phyloP scores from a whole-genome alignment of 345 rosid genomes.

The Melaleuca alternifolia region DNA sequence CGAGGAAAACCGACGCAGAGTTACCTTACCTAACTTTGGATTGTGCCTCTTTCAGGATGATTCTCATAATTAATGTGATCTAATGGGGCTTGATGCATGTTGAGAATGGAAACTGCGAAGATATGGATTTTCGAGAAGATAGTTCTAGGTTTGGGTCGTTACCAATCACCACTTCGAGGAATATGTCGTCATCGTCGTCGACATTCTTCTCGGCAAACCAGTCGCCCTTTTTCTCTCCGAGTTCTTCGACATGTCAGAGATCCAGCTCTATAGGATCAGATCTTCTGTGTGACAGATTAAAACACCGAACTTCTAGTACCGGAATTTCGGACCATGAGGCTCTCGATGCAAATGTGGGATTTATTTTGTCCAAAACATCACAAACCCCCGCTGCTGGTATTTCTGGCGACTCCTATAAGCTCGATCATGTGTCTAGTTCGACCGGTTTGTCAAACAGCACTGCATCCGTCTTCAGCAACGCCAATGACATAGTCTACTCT shows the following conservation, averaged over 20 bases:
- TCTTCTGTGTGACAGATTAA: conserved; percentile 47
- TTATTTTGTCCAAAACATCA: conserved; percentile 25
- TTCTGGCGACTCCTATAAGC: conserved; percentile 31
- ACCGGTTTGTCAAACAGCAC: conserved; percentile 35
- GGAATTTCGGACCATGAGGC: conserved; percentile 41
- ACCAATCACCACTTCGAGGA: conserved; percentile 45
- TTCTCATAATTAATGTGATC: not conserved
- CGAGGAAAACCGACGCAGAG: not conserved
- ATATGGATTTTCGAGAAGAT: conserved; percentile 65
- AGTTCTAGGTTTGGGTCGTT: conserved; percentile 50
- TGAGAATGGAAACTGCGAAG: conserved; percentile 9
- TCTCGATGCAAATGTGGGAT: conserved; percentile 18
- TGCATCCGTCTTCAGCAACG: conserved; percentile 23
- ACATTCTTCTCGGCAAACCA: conserved; percentile 90
- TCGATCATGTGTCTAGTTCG: conserved; percentile 30
- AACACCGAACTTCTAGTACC: conserved; percentile 45
- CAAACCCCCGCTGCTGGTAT: conserved; percentile 14
- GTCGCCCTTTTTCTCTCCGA: conserved; percentile 88
- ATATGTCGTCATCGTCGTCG: conserved; percentile 81
- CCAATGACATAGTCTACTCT: conserved; percentile 15
- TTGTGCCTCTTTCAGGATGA: not conserved
- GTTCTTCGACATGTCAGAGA: conserved; percentile 44
- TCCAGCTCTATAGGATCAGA: conserved; percentile 63
- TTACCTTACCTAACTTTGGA: not conserved
- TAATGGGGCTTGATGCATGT: conserved; percentile 5